Evolutionary conservation across 331 rosid genomes (phyloP).

Genomic region (Pyracantha coccinea): DNA sequence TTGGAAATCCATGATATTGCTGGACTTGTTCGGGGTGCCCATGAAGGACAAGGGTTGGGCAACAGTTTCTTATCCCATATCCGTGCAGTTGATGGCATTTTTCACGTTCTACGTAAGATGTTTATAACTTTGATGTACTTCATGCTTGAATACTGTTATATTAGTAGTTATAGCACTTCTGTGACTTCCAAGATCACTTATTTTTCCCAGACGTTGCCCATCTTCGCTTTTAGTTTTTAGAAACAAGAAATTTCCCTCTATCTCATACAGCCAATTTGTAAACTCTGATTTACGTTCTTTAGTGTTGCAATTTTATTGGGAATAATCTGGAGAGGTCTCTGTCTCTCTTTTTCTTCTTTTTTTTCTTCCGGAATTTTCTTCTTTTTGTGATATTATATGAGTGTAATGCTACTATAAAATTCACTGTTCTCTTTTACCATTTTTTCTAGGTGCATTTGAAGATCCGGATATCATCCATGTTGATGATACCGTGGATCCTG

Average conservation of each 20-base stretch:
- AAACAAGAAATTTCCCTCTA: background rate
- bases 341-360: background rate
- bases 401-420: background rate
- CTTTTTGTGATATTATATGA: background rate
- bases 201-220: background rate
- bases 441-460: conserved; percentile 79
- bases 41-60: conserved; percentile 96
- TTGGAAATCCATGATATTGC: conserved; percentile 96
- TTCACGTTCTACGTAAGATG: conserved; percentile 90
- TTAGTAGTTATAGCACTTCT: background rate
- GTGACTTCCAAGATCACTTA: background rate
- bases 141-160: background rate
- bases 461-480: conserved; percentile 96
- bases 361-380: background rate
- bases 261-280: background rate
- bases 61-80: conserved; percentile 96
- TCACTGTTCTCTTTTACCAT: background rate
- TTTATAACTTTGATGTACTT: background rate
- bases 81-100: conserved; percentile 98
- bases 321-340: background rate
- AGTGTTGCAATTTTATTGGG: background rate
- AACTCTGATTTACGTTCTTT: no score
- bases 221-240: background rate
- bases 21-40: conserved; percentile 97
- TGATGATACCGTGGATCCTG: conserved; percentile 93